Evolutionary conservation across 768 basidiomycete species (phyloP), one percentile per base, ranked within the genome.

Genomic region (Mycena sanguinolenta): DNA sequence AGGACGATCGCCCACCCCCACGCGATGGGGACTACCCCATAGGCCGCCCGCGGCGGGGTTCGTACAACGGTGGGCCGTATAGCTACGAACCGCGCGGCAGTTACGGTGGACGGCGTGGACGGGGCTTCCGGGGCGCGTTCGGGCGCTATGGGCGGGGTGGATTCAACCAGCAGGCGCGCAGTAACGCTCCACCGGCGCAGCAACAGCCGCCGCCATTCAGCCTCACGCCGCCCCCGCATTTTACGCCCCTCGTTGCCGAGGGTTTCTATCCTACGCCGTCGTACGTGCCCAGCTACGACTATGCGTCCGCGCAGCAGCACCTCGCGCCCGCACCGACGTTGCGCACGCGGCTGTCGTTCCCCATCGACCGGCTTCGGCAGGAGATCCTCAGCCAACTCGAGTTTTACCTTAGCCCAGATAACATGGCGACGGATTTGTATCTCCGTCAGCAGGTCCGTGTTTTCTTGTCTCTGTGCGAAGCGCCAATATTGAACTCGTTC

Each of bases 381-480:
- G 72, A 73, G 53, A 73, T 73, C 58, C 65, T 73, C 42, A 70
- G 72, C 65, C 72, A 73, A 53, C 65, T 73, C 50, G 72, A 73
- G 65, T 73, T 73, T 36, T 73, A 73, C 39, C 65, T 73, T 27
- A 70, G 69, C 63, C 72, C 72, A 21, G 72, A 73, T 25, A 73
- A 73, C n/a, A 63, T 73, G 72, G 72, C 72, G n/a, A 67, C 54
- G 50, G 72, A 73, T 38, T 67, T 73, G 50, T 73, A 64, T 65
- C 69, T 73, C 10, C 68, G 72, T 25, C 69, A 70, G 46, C 72
- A 73, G 72, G 72, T 73, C 23, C 9, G 72, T 67, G 16, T 52
- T 28, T 46, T 67, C 21, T 12, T 55, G 30, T 38, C 42, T 19
- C 3, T 42, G 32, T 61, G 10, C 2, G 19, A 13, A 14, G 57